Conservation (phyloP, 73 alveolate species). For the Effrenium voratum region DNA sequence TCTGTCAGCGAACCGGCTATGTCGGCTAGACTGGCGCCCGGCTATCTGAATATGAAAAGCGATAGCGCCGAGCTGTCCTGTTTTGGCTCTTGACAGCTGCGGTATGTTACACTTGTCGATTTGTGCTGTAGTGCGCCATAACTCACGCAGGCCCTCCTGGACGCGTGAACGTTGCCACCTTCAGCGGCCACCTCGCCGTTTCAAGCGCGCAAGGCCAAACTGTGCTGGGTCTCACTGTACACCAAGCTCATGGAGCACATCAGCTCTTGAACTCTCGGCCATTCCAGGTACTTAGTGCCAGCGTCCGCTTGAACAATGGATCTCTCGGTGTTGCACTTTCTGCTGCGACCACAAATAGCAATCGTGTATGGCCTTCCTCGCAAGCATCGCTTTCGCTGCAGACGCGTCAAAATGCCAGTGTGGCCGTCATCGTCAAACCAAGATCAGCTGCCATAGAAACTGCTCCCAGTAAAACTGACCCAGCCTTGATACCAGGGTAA, state of each 20-base stretch:
- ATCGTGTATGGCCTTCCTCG: not conserved
- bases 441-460: not conserved
- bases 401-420: not conserved
- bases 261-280: not conserved
- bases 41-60: no score
- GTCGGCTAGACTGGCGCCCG: no score
- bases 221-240: not conserved
- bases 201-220: not conserved
- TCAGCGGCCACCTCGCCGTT: not conserved
- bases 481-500: not conserved
- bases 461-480: not conserved
- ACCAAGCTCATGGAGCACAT: not conserved
- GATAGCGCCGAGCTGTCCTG: no score
- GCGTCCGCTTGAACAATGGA: not conserved
- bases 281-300: not conserved
- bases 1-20: no score
- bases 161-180: no score
- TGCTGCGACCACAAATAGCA: not conserved
- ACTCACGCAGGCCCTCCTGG: no score
- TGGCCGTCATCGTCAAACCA: not conserved
- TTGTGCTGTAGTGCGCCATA: no score
- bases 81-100: no score
- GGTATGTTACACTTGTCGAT: no score
- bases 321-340: not conserved
- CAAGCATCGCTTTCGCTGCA: not conserved